Evolutionary conservation across 192 early-diverging fungal genomes (phyloP), one percentile per base, ranked within the genome.

Genomic region (Geranomyces variabilis): DNA sequence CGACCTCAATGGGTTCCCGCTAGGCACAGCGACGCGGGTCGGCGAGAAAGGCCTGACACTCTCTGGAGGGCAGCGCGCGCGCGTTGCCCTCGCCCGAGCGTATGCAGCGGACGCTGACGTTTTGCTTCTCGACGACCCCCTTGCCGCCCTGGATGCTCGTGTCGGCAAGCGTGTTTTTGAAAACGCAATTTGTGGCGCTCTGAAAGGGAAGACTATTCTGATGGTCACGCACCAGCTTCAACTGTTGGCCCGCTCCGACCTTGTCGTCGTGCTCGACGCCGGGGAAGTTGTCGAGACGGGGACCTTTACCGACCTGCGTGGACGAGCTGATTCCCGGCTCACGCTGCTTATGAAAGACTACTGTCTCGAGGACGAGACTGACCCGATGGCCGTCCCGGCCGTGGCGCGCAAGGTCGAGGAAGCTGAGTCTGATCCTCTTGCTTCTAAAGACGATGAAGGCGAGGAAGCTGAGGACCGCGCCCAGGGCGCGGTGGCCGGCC

Each of bases 191-290:
- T 59, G 51, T 46, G 75, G 79, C 0, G 21, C 31, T 13, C 43
- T 80, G 34, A 72, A 67, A 43, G 69, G 66, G 36, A 95, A 95
- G 83, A 91, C 94, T 5, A 81, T 91, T 24, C 71, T 97, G 9
- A 67, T 97, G 64, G 91, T 94, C 0, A 94, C 94, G 0, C 92
- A 96, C 74, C 83, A 87, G 60, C 80, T 93, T 2, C 86, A 91
- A 53, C 75, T 90, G 43, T 57, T 94, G 62, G 90, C 92, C 1
- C 77, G 83, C 45, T 88, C 83, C 28, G 89, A 94, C 55, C 83
- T 86, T 63, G 77, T 97, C 19, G 67, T 94, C 24, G 81, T 84
- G 19, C 70, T 95, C 63, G 82, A 89, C 24, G 80, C 86, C 19
- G 91, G 93, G 22, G 66, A 74, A 59, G 81, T 95, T 49, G 82